phyloP scores from a whole-genome alignment of 2,329 filamentous ascomycete species.

The Paraphoma chrysanthemicola region DNA sequence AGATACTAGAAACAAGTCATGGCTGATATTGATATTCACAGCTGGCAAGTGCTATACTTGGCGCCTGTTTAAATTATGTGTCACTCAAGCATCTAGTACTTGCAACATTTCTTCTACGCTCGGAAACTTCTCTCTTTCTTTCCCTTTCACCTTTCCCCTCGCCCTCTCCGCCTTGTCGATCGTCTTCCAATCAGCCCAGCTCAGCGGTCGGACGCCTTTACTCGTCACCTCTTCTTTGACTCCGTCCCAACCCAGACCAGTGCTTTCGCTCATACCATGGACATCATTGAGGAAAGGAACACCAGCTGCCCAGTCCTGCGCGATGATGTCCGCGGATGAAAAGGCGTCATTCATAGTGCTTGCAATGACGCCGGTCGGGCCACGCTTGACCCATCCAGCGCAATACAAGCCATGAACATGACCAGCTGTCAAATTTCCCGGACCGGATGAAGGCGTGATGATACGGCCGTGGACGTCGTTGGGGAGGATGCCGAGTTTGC shows the following conservation, averaged over 20 bases:
- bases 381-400: conserved; percentile 94
- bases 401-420: conserved; percentile 81
- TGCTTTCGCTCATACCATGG: conserved; percentile 41
- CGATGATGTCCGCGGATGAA: conserved; percentile 82
- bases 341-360: conserved; percentile 97
- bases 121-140: conserved; percentile 75
- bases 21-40: no score
- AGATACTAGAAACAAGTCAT: no score
- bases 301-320: conserved; percentile 71
- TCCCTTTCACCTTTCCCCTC: conserved; percentile 71
- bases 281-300: conserved; percentile 58
- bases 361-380: conserved; percentile 93
- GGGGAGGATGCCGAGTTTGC: conserved; percentile 74
- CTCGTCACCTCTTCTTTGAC: conserved; percentile 67
- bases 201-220: conserved; percentile 68
- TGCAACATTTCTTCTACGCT: conserved; percentile 65
- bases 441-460: conserved; percentile 48
- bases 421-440: conserved; percentile 53
- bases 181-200: conserved; percentile 84
- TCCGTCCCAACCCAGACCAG: conserved; percentile 75
- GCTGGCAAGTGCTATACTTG: no score
- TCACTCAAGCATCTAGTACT: conserved; percentile 43
- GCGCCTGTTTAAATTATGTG: no score
- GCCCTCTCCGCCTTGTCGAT: conserved; percentile 82
- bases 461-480: conserved; percentile 85